Evolutionary conservation across 345 rosid species (phyloP).

Genomic region (Populus euphratica): DNA sequence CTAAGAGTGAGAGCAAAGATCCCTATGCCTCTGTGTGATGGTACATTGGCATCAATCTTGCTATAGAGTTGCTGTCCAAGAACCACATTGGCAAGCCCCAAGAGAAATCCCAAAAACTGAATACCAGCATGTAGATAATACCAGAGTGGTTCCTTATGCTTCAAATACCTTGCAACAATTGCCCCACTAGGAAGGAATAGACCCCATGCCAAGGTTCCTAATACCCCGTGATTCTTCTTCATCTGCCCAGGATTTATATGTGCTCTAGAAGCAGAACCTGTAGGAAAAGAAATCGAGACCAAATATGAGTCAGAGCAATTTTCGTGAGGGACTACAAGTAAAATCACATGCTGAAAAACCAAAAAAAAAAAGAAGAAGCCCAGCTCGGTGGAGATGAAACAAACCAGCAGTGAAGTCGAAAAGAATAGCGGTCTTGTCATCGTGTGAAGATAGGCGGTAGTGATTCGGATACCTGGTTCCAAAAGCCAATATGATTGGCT

Average conservation of each 20-base stretch:
- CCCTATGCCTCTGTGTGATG: slow-evolving; percentile 82
- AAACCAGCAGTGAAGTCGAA: slow-evolving; percentile 72
- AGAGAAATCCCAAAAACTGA: slow-evolving; percentile 66
- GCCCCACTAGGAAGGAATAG: slow-evolving; percentile 73
- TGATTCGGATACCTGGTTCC: slow-evolving; percentile 51
- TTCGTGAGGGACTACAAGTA: background rate
- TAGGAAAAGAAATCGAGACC: slow-evolving; percentile 2
- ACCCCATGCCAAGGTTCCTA: slow-evolving; percentile 78
- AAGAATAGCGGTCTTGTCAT: slow-evolving; percentile 58
- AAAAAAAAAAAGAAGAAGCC: background rate
- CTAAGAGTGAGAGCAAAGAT: slow-evolving; percentile 60
- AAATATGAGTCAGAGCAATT: background rate
- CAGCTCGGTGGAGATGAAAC: background rate
- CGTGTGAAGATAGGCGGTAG: slow-evolving; percentile 52
- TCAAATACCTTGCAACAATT: slow-evolving; percentile 69
- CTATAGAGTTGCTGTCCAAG: slow-evolving; percentile 65
- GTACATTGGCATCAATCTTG: slow-evolving; percentile 43
- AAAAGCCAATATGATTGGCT: slow-evolving; percentile 69
- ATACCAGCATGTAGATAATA: slow-evolving; percentile 63
- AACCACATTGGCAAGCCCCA: slow-evolving; percentile 56
- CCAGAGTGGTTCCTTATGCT: slow-evolving; percentile 86
- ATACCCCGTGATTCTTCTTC: slow-evolving; percentile 67
- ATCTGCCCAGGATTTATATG: slow-evolving; percentile 31
- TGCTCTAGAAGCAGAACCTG: slow-evolving; percentile 42
- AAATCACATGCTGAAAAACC: background rate